Evolutionary conservation across 805 yeast genomes (phyloP).

Genomic region (Candida oleophila): DNA sequence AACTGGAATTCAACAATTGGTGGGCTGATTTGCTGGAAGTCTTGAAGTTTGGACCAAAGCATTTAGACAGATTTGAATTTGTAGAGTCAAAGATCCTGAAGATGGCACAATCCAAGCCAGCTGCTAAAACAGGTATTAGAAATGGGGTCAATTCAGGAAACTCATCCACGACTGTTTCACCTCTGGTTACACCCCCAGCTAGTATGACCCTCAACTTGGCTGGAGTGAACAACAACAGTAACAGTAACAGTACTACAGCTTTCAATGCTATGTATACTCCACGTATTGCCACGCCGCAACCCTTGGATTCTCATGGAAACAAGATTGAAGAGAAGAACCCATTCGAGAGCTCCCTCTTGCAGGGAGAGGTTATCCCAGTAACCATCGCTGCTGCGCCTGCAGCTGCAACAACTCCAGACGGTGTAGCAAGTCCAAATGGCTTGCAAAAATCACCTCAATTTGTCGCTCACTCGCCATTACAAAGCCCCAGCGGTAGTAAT

Average conservation of each 20-base stretch:
- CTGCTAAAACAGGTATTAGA: background rate
- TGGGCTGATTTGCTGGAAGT: constrained; percentile 52
- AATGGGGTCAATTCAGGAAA: background rate
- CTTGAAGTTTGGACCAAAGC: constrained; percentile 42
- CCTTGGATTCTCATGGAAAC: background rate
- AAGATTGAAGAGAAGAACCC: constrained; percentile 29
- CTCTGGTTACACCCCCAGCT: background rate
- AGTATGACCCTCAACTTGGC: constrained; percentile 14
- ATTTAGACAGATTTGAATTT: constrained; percentile 49
- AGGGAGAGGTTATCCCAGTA: constrained; percentile 8
- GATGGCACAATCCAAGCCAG: constrained; percentile 9
- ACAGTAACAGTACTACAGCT: constrained; percentile 6
- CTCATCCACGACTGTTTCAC: background rate
- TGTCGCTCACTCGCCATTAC: background rate
- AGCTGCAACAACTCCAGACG: constrained; percentile 4
- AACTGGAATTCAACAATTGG: constrained; percentile 52
- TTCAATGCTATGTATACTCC: constrained; percentile 36
- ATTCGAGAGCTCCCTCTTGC: constrained; percentile 30
- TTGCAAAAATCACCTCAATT: background rate
- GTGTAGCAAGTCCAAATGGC: background rate
- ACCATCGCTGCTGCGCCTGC: constrained; percentile 1
- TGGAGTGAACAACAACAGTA: constrained; percentile 9
- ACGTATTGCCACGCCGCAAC: constrained; percentile 29
- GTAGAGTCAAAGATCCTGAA: constrained; percentile 40
- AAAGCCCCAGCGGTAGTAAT: background rate